Evolutionary conservation across 2,329 filamentous ascomycete species (phyloP), one percentile per base, ranked within the genome.

Genomic region (Berkeleyomyces basicola): DNA sequence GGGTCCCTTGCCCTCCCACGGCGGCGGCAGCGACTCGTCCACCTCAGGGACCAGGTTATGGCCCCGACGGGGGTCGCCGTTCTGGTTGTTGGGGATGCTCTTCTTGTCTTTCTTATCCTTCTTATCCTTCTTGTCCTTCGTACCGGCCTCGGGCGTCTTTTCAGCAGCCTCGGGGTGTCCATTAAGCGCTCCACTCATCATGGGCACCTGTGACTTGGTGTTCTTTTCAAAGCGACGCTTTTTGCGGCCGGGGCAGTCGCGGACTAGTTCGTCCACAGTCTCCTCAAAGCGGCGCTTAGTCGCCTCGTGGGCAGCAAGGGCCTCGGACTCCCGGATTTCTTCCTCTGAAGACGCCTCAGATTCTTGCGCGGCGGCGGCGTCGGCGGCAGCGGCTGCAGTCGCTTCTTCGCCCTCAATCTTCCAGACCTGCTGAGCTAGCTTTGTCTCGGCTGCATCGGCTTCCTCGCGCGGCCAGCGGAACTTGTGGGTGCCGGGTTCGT

Each of bases 381-480:
- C 14, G 11, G 42, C 55, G 33, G 73, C 71, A 65, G 77, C 76
- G 68, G 37, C 36, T 11, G 59, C 11, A 42, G 36, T 4, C 36
- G 14, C 14, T 46, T 82, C 78, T 67, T 79, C 75, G 69, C 79
- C 81, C 71, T 83, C 82, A 40, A 82, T 74, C 67, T 81, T 78
- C 80, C 81, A 85, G 46, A 85, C 78, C 70, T 88, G 85, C 73
- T 90, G 83, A 31, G 87, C 89, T 47, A 91, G 80, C 65, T 80
- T 82, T 72, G 87, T 88, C 74, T 93, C 89, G 59, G 85, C 84
- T 4, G 79, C 79, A 39, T 83, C 83, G 10, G 88, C 88, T 74
- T 96, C 88, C 69, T 88, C 83, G 7, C 80, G 80, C 0, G 93
- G 93, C 83, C 88, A 95, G 44, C 82, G 78, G 74, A 86, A 88